phyloP scores from a whole-genome alignment of 2,329 filamentous ascomycete genomes.

The Penicillium concentricum region DNA sequence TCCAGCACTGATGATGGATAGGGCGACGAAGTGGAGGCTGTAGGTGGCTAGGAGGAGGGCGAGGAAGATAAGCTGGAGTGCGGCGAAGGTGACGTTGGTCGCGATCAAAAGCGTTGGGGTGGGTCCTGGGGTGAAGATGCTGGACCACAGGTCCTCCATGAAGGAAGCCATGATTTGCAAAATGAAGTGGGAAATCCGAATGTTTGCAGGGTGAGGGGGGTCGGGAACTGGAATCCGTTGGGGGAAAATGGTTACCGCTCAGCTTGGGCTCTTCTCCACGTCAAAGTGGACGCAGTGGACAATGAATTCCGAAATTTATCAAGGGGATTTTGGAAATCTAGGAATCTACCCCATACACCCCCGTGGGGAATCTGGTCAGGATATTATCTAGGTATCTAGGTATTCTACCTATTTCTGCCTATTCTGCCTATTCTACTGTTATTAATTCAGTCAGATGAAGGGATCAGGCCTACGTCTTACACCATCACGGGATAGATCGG shows the following conservation, averaged over 20 bases:
- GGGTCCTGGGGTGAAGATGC: slow-evolving; percentile 88
- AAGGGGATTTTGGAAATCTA: background rate
- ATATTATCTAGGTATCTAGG: background rate
- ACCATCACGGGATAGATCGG: slow-evolving; percentile 2
- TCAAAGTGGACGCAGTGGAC: background rate
- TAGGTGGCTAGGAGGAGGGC: slow-evolving; percentile 75
- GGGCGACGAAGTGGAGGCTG: slow-evolving; percentile 82
- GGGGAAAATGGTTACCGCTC: slow-evolving; percentile 6
- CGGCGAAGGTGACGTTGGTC: slow-evolving; percentile 84
- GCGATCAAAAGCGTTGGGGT: slow-evolving; percentile 85
- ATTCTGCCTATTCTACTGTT: background rate
- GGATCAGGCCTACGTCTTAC: background rate
- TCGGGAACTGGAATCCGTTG: slow-evolving; percentile 26
- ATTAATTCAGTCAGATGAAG: background rate
- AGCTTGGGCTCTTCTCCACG: background rate
- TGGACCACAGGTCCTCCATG: slow-evolving; percentile 78
- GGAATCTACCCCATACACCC: background rate
- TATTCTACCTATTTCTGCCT: background rate
- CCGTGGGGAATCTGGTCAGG: background rate
- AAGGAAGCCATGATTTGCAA: slow-evolving; percentile 48
- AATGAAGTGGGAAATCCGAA: slow-evolving; percentile 13
- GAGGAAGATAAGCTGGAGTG: slow-evolving; percentile 76
- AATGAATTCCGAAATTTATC: slow-evolving; percentile 1
- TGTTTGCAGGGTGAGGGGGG: slow-evolving; percentile 14
- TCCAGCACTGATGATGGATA: slow-evolving; percentile 75